Percentiles rank a stretch among this genome's conserved stretches.
Evolutionary conservation across 2,329 filamentous ascomycete genomes (phyloP).

Genomic region (Penicillium brasilianum): DNA sequence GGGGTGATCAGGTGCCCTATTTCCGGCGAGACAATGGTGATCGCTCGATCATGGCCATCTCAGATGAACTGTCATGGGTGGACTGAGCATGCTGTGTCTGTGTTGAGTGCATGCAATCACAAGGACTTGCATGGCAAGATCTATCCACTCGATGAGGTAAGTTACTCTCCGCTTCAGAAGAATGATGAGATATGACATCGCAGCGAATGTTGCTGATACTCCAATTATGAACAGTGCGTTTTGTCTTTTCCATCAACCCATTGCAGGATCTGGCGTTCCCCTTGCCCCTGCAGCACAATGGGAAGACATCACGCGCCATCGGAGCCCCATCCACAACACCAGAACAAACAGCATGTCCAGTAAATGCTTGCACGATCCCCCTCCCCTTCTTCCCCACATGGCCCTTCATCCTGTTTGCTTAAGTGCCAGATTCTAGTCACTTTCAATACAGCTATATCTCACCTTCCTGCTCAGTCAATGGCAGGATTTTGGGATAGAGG

Average conservation of each 20-base stretch:
- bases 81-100: conserved; percentile 2
- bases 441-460: neutral
- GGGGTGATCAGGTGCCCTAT: neutral
- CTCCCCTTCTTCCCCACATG: neutral
- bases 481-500: neutral
- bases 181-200: neutral
- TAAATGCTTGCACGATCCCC: neutral
- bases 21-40: neutral
- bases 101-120: neutral
- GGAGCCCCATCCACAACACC: neutral
- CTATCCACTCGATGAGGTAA: neutral
- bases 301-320: neutral
- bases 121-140: neutral
- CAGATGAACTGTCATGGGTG: conserved; percentile 12
- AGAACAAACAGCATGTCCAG: neutral
- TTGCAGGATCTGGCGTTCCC: neutral
- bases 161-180: neutral
- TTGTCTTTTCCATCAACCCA: neutral
- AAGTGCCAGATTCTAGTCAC: neutral
- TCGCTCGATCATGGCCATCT: neutral
- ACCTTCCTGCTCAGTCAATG: neutral
- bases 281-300: neutral
- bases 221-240: neutral
- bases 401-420: neutral
- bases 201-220: neutral